Evolutionary conservation across 1,139 yeast species (phyloP).

Genomic region (Wickerhamomyces sp.): DNA sequence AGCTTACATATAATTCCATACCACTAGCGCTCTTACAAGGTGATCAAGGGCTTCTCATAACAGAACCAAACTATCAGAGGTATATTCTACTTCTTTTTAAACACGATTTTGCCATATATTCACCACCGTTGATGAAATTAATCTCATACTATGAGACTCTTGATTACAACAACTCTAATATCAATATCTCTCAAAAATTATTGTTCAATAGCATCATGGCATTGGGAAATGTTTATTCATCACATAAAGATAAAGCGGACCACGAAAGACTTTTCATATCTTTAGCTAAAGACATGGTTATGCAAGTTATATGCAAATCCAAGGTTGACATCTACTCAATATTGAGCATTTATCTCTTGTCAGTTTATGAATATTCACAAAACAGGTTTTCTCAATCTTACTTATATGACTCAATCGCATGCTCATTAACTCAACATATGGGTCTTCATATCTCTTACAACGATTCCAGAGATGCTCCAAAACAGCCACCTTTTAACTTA

Average conservation of each 20-base stretch:
- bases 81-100: slow-evolving; percentile 18
- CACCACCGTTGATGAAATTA: slow-evolving; percentile 12
- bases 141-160: slow-evolving; percentile 9
- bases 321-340: slow-evolving; percentile 21
- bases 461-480: slow-evolving; percentile 22
- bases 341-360: slow-evolving; percentile 21
- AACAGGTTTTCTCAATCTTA: slow-evolving; percentile 27
- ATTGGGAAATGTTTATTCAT: slow-evolving; percentile 19
- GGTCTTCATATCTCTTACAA: slow-evolving; percentile 29
- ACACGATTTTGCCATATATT: slow-evolving; percentile 13
- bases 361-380: slow-evolving; percentile 26
- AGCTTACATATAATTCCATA: slow-evolving; percentile 2
- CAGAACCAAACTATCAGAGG: slow-evolving; percentile 17
- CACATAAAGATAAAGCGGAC: slow-evolving; percentile 11
- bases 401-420: slow-evolving; percentile 24
- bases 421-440: slow-evolving; percentile 28
- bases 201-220: slow-evolving; percentile 22
- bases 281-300: slow-evolving; percentile 21
- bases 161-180: slow-evolving; percentile 12
- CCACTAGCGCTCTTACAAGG: slow-evolving; percentile 18
- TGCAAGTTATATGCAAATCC: slow-evolving; percentile 18
- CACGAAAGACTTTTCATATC: slow-evolving; percentile 18
- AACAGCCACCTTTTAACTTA: slow-evolving; percentile 22
- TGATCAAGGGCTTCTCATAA: slow-evolving; percentile 8
- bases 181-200: slow-evolving; percentile 18